Evolutionary conservation across 78 protist species (phyloP).

Genomic region (Acrasis kona): DNA sequence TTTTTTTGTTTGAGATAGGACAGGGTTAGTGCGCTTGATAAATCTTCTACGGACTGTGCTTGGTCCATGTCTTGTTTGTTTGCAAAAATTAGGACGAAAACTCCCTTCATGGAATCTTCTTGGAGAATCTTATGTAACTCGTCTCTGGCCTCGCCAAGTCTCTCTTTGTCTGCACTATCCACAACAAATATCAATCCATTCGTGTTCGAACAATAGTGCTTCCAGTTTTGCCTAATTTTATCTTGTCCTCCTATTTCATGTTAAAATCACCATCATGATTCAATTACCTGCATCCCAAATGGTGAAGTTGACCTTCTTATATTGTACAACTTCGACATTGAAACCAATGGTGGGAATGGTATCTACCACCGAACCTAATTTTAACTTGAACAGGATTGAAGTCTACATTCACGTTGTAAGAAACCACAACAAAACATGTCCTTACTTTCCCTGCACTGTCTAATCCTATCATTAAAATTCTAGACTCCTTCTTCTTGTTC

Average conservation of each 20-base stretch:
- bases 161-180: constrained; percentile 13
- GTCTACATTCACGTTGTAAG: constrained; percentile 48
- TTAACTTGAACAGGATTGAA: constrained; percentile 61
- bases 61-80: constrained; percentile 76
- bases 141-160: constrained; percentile 14
- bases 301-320: neutral
- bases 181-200: constrained; percentile 28
- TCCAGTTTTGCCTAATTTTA: constrained; percentile 30
- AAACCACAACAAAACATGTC: neutral
- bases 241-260: constrained; percentile 39
- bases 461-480: constrained; percentile 11
- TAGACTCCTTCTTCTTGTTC: neutral
- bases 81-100: constrained; percentile 60
- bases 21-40: constrained; percentile 36
- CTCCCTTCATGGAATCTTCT: constrained; percentile 56
- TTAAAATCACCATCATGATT: too few species aligned
- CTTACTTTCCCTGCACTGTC: constrained; percentile 16
- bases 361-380: constrained; percentile 51
- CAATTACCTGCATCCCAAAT: constrained; percentile 34
- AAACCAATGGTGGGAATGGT: constrained; percentile 62
- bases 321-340: constrained; percentile 50
- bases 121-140: constrained; percentile 62
- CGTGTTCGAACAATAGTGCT: constrained; percentile 16
- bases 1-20: too few species aligned
- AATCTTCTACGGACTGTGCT: constrained; percentile 32